These are phyloP conservation scores for Luzula sylvatica DNA, from an alignment of 176 grass and related monocot genomes.

Conservation along the genomic window DNA sequence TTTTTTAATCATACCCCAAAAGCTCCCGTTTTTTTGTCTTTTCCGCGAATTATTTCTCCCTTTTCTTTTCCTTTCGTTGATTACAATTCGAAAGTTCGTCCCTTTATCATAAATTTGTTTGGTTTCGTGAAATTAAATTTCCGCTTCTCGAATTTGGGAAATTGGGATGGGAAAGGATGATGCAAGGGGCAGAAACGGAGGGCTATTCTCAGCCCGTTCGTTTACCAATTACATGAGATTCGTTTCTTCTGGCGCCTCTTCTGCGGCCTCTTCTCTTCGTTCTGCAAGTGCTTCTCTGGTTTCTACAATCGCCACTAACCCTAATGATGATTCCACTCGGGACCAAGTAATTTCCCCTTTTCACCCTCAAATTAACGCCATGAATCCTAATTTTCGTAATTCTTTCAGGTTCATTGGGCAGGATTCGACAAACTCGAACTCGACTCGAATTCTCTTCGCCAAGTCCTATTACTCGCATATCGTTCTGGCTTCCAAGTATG, in stretches of 20 bases:
- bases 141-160: neutral
- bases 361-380: neutral
- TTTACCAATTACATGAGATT: constrained; percentile 79
- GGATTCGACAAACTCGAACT: constrained; percentile 82
- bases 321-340: constrained; percentile 36
- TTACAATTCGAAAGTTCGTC: neutral
- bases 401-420: constrained; percentile 78
- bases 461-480: constrained; percentile 71
- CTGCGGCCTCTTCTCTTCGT: constrained; percentile 61
- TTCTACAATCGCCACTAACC: constrained; percentile 52
- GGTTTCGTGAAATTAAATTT: too few species aligned
- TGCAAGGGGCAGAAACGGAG: constrained; percentile 29
- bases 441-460: constrained; percentile 29
- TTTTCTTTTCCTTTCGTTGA: neutral
- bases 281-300: constrained; percentile 55
- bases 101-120: neutral
- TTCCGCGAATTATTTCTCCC: neutral
- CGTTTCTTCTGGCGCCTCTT: constrained; percentile 82
- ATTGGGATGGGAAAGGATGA: constrained; percentile 64
- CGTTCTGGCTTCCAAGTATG: constrained; percentile 93
- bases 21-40: too few species aligned
- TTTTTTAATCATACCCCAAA: neutral
- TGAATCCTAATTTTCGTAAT: neutral
- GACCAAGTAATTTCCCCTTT: constrained; percentile 45
- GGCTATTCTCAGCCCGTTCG: constrained; percentile 55